Evolutionary conservation across 1,284 basidiomycete species (phyloP).

Genomic region (Cryptococcus jaspeensis): DNA sequence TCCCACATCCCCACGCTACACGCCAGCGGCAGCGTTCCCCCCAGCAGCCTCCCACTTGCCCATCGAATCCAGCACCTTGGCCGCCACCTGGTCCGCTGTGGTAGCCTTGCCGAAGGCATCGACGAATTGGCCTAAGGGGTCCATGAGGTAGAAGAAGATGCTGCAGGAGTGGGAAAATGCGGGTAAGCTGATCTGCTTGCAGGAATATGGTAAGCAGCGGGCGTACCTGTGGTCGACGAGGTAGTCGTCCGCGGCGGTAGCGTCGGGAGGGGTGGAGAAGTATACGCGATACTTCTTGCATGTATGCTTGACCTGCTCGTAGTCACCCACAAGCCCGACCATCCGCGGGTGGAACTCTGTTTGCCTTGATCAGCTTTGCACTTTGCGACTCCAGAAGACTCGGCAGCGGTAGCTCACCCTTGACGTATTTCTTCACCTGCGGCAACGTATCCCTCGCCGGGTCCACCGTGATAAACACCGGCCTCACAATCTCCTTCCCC

Average conservation of each 20-base stretch:
- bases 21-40: slow-evolving; percentile 43
- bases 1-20: slow-evolving; percentile 3
- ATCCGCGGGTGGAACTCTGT: slow-evolving; percentile 88
- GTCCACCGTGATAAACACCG: slow-evolving; percentile 94
- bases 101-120: slow-evolving; percentile 92
- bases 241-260: slow-evolving; percentile 76
- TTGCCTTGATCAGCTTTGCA: not conserved
- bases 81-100: slow-evolving; percentile 65
- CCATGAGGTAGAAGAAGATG: slow-evolving; percentile 99
- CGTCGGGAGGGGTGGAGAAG: slow-evolving; percentile 91
- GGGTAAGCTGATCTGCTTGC: not conserved
- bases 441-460: slow-evolving; percentile 81
- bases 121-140: slow-evolving; percentile 89
- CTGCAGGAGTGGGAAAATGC: slow-evolving; percentile 38
- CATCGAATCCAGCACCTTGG: slow-evolving; percentile 57
- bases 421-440: slow-evolving; percentile 57
- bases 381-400: not conserved
- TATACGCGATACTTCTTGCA: slow-evolving; percentile 98
- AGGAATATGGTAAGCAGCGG: not conserved
- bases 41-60: slow-evolving; percentile 55
- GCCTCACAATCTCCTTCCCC: slow-evolving; percentile 62
- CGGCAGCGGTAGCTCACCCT: slow-evolving; percentile 38
- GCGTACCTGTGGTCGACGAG: slow-evolving; percentile 77
- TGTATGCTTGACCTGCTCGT: slow-evolving; percentile 77
- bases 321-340: slow-evolving; percentile 83